phyloP scores from a whole-genome alignment of 139 green algal species.

The Volvox africanus region DNA sequence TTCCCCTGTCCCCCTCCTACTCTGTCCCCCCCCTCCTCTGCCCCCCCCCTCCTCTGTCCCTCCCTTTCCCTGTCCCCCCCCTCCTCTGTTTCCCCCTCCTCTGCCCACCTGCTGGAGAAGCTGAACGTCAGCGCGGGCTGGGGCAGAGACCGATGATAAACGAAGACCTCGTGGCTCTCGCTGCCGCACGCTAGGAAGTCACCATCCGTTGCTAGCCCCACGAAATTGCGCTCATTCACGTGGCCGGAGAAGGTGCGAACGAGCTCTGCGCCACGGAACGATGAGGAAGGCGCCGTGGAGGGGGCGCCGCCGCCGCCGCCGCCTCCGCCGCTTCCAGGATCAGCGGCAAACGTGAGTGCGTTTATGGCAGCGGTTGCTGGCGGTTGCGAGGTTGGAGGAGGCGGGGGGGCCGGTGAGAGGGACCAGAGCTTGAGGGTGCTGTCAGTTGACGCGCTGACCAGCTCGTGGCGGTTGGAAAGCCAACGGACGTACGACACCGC shows the following conservation, averaged over 20 bases:
- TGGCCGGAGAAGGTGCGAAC: conserved; percentile 81
- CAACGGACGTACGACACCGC: conserved; percentile 95
- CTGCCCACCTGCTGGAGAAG: background rate
- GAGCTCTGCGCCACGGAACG: background rate
- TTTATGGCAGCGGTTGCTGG: too few relatives aligned
- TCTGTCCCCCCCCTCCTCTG: too few relatives aligned
- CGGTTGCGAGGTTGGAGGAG: background rate
- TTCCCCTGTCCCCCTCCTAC: too few relatives aligned
- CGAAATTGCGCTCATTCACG: conserved; percentile 96
- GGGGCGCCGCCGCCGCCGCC: background rate
- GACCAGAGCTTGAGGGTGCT: conserved; percentile 84
- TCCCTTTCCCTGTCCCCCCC: background rate
- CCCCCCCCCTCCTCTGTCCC: too few relatives aligned
- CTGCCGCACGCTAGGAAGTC: conserved; percentile 89
- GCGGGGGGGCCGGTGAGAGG: conserved; percentile 27
- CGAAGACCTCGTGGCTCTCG: conserved; percentile 77
- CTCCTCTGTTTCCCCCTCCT: background rate
- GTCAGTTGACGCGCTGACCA: conserved; percentile 94
- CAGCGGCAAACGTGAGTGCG: too few relatives aligned
- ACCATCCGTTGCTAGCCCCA: conserved; percentile 83
- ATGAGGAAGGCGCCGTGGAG: background rate
- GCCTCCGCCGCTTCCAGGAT: background rate
- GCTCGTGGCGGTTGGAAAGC: conserved; percentile 59
- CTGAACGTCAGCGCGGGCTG: conserved; percentile 32
- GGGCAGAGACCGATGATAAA: conserved; percentile 58